A percentile compares a stretch with the other conserved stretches of the same genome.
Evolutionary conservation across 371 early-diverging fungal species (phyloP).

Genomic region (Sanchytrium tribonematis): DNA sequence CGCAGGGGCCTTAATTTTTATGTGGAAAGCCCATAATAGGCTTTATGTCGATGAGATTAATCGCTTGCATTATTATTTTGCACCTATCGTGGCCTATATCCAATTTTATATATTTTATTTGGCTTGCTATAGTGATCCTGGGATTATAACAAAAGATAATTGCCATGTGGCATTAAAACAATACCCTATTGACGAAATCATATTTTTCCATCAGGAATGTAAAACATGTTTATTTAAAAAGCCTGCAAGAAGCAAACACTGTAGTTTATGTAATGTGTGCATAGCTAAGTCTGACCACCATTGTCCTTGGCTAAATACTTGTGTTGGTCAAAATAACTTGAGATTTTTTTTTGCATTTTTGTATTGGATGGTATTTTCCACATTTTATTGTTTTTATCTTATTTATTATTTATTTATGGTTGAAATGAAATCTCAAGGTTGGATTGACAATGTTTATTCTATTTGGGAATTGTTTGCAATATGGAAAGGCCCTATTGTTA

Average conservation of each 20-base stretch:
- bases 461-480: neutral
- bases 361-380: slow-evolving; percentile 6
- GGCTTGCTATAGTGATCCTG: slow-evolving; percentile 1
- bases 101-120: neutral
- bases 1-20: neutral
- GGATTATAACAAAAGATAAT: slow-evolving; percentile 1
- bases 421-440: neutral
- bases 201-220: slow-evolving; percentile 2
- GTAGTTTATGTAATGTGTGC: slow-evolving; percentile 56
- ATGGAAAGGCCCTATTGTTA: neutral
- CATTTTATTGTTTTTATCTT: neutral
- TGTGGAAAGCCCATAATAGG: neutral
- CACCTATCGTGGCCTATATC: neutral
- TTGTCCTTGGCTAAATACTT: slow-evolving; percentile 43
- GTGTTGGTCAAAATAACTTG: slow-evolving; percentile 35
- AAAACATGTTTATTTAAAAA: slow-evolving; percentile 1
- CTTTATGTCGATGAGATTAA: neutral
- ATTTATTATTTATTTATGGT: neutral
- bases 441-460: neutral
- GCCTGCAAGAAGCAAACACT: slow-evolving; percentile 15
- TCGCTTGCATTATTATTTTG: neutral
- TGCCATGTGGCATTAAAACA: neutral
- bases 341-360: slow-evolving; percentile 36
- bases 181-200: slow-evolving; percentile 2
- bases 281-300: slow-evolving; percentile 51